These are phyloP conservation scores for Colletotrichum truncatum DNA, from an alignment of 2,329 filamentous ascomycete genomes.

Conservation along the genomic window DNA sequence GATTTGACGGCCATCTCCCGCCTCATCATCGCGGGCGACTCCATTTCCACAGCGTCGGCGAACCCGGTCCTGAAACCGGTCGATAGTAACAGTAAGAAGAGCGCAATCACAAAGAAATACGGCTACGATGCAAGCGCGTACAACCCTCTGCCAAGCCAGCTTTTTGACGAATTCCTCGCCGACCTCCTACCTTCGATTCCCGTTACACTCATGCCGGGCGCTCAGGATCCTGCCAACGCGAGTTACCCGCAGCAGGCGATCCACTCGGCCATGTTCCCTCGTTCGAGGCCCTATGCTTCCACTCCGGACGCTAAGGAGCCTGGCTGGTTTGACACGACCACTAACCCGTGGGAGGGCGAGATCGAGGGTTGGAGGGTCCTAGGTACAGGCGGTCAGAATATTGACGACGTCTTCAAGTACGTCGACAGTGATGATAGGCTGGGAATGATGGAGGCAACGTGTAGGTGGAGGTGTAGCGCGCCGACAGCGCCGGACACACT, in stretches of 20 bases:
- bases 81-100: slow-evolving; percentile 54
- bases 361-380: slow-evolving; percentile 90
- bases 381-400: slow-evolving; percentile 89
- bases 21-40: slow-evolving; percentile 92
- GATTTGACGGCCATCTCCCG: slow-evolving; percentile 77
- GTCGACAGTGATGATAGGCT: slow-evolving; percentile 80
- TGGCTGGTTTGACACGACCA: slow-evolving; percentile 87
- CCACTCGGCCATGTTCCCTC: slow-evolving; percentile 90
- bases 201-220: slow-evolving; percentile 87
- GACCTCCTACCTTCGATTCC: slow-evolving; percentile 86
- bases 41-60: slow-evolving; percentile 66
- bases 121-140: slow-evolving; percentile 92
- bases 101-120: slow-evolving; percentile 76
- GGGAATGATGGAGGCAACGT: slow-evolving; percentile 93
- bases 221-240: slow-evolving; percentile 86
- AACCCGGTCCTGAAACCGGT: slow-evolving; percentile 55
- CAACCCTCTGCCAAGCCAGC: slow-evolving; percentile 84
- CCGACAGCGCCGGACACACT: slow-evolving; percentile 96
- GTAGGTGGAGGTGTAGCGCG: slow-evolving; percentile 89
- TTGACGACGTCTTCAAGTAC: slow-evolving; percentile 95
- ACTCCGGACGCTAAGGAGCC: slow-evolving; percentile 52
- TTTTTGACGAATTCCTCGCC: slow-evolving; percentile 84
- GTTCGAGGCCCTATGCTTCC: slow-evolving; percentile 78
- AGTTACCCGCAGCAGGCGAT: slow-evolving; percentile 93
- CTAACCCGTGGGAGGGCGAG: slow-evolving; percentile 93